A percentile compares a stretch with the other conserved stretches of the same genome.
Evolutionary conservation across 768 basidiomycete species (phyloP).

Genomic region (Hericium rajendrae): DNA sequence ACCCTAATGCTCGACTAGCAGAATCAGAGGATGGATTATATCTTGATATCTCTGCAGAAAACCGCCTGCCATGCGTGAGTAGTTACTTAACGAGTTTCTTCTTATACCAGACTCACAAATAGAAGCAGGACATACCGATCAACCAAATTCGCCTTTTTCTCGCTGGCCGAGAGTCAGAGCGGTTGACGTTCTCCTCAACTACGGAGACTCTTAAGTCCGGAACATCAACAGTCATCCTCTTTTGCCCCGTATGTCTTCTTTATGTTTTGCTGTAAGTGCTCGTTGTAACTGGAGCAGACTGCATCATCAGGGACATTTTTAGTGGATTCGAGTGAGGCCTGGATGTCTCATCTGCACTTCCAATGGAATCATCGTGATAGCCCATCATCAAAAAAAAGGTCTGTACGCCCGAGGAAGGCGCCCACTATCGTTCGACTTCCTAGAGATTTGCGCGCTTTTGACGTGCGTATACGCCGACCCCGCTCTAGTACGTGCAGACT

Average conservation of each 20-base stretch:
- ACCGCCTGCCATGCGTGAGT: slow-evolving; percentile 68
- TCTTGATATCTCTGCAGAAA: slow-evolving; percentile 51
- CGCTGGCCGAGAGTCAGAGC: slow-evolving; percentile 52
- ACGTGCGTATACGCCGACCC: slow-evolving; percentile 56
- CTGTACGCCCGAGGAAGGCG: slow-evolving; percentile 19
- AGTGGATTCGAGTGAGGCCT: slow-evolving; percentile 59
- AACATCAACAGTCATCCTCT: slow-evolving; percentile 43
- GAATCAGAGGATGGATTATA: slow-evolving; percentile 59
- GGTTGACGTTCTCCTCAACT: slow-evolving; percentile 42
- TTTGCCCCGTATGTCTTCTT: slow-evolving; percentile 55
- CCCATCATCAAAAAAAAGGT: slow-evolving; percentile 14
- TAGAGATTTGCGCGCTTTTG: slow-evolving; percentile 49
- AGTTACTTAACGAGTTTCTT: neutral
- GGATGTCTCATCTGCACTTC: slow-evolving; percentile 52
- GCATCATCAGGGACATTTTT: slow-evolving; percentile 60
- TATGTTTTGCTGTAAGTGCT: neutral
- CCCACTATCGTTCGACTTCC: slow-evolving; percentile 50
- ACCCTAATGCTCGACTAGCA: slow-evolving; percentile 36
- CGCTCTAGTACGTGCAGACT: slow-evolving; percentile 17
- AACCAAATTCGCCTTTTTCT: slow-evolving; percentile 57
- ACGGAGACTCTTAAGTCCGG: slow-evolving; percentile 45
- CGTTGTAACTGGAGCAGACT: slow-evolving; percentile 15
- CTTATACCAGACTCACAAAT: neutral
- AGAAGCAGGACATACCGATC: slow-evolving; percentile 43
- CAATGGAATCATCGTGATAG: slow-evolving; percentile 49